phyloP scores from a whole-genome alignment of 2,329 filamentous ascomycete genomes.

The Beauveria australis region DNA sequence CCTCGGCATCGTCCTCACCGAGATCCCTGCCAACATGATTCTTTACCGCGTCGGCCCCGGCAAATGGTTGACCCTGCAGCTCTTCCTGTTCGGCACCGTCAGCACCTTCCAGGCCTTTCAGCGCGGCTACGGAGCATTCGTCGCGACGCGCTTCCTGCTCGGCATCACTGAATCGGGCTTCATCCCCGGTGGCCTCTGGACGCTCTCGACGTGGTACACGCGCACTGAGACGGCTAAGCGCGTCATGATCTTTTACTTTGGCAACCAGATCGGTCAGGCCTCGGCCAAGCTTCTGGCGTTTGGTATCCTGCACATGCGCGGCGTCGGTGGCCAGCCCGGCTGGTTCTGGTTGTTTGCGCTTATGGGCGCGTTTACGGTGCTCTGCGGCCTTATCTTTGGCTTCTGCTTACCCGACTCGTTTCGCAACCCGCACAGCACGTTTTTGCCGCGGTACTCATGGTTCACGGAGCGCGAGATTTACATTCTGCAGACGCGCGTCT shows the following conservation, averaged over 20 bases:
- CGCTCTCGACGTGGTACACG: conserved; percentile 48
- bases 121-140: conserved; percentile 35
- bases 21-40: conserved; percentile 31
- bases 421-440: conserved; percentile 32
- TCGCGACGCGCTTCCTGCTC: conserved; percentile 42
- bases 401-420: conserved; percentile 38
- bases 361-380: conserved; percentile 45
- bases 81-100: conserved; percentile 45
- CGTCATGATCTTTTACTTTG: conserved; percentile 47
- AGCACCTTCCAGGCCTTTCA: conserved; percentile 48
- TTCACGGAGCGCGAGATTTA: conserved; percentile 33
- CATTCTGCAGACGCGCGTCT: conserved; percentile 33
- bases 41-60: conserved; percentile 22
- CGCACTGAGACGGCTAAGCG: conserved; percentile 42
- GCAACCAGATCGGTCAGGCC: conserved; percentile 40
- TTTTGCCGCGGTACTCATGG: conserved; percentile 25
- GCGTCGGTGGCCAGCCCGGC: conserved; percentile 37
- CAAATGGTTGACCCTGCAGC: conserved; percentile 45
- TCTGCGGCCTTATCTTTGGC: conserved; percentile 32
- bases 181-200: conserved; percentile 43
- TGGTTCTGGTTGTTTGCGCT: conserved; percentile 50
- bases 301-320: conserved; percentile 41
- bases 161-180: conserved; percentile 47
- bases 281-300: conserved; percentile 32
- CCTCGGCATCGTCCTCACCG: conserved; percentile 35